These are phyloP conservation scores for Polygonum aviculare DNA, from an alignment of 148 eudicot species.

Conservation along the genomic window DNA sequence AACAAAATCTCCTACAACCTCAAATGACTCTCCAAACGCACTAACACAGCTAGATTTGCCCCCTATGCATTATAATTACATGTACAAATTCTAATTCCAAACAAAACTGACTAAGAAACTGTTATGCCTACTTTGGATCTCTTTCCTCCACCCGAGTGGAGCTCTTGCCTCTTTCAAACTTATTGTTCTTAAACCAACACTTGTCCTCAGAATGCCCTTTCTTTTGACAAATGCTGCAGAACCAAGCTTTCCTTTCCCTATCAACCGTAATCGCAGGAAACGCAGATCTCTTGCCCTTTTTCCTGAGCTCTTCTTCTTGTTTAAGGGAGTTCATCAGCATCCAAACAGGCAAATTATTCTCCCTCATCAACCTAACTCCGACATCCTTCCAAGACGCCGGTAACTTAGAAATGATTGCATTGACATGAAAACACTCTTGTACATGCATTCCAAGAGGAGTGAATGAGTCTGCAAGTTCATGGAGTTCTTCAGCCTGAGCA, in stretches of 20 bases:
- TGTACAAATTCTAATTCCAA: background rate
- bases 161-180: conserved; percentile 13
- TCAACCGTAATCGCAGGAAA: conserved; percentile 16
- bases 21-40: background rate
- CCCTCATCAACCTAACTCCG: conserved; percentile 43
- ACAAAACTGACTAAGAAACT: no score
- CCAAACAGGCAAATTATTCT: conserved; percentile 44
- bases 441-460: conserved; percentile 50
- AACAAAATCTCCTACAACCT: background rate
- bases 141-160: background rate
- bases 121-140: background rate
- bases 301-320: conserved; percentile 48
- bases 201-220: conserved; percentile 33
- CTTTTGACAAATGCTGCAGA: conserved; percentile 27
- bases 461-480: conserved; percentile 46
- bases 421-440: conserved; percentile 67
- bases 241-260: conserved; percentile 18
- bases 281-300: conserved; percentile 17
- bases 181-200: conserved; percentile 28
- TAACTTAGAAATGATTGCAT: conserved; percentile 64
- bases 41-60: no score
- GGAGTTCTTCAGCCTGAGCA: conserved; percentile 60
- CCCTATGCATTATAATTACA: background rate
- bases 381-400: conserved; percentile 77
- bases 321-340: conserved; percentile 58